A percentile compares a stretch with the other conserved stretches of the same genome.
phyloP scores from a whole-genome alignment of 2,329 filamentous ascomycete species.

The Aspergillus amoenus region DNA sequence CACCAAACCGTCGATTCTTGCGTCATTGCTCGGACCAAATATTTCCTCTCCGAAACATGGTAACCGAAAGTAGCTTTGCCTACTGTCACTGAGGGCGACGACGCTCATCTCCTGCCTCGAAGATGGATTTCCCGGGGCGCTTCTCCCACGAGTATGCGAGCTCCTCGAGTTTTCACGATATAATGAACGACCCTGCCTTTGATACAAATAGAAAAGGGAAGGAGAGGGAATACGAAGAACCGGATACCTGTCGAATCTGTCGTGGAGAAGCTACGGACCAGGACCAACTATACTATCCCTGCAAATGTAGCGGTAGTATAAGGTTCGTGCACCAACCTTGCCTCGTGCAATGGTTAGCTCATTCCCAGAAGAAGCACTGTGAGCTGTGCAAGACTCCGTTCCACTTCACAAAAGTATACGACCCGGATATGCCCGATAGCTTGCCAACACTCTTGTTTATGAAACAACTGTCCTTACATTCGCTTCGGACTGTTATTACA shows the following conservation, averaged over 20 bases:
- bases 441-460: constrained; percentile 80
- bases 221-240: constrained; percentile 50
- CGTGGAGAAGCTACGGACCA: constrained; percentile 78
- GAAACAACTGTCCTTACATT: constrained; percentile 72
- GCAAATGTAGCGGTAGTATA: constrained; percentile 98
- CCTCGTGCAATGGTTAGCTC: constrained; percentile 97
- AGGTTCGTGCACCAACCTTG: constrained; percentile 98
- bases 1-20: neutral
- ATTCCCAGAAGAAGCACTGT: constrained; percentile 99
- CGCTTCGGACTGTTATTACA: constrained; percentile 67
- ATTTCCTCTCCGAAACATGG: constrained; percentile 19
- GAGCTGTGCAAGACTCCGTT: constrained; percentile 99
- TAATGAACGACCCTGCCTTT: constrained; percentile 59
- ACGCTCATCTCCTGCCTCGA: constrained; percentile 15
- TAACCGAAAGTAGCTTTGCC: constrained; percentile 18
- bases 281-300: constrained; percentile 93
- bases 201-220: constrained; percentile 42
- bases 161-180: constrained; percentile 41
- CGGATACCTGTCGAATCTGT: constrained; percentile 95
- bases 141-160: constrained; percentile 21
- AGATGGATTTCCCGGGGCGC: constrained; percentile 30
- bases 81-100: constrained; percentile 19
- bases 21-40: constrained; percentile 3
- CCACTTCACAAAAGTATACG: constrained; percentile 96
- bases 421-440: constrained; percentile 84